Evolutionary conservation across 805 yeast genomes (phyloP), one percentile per base, ranked within the genome.

Genomic region (Pichia eremophila): DNA sequence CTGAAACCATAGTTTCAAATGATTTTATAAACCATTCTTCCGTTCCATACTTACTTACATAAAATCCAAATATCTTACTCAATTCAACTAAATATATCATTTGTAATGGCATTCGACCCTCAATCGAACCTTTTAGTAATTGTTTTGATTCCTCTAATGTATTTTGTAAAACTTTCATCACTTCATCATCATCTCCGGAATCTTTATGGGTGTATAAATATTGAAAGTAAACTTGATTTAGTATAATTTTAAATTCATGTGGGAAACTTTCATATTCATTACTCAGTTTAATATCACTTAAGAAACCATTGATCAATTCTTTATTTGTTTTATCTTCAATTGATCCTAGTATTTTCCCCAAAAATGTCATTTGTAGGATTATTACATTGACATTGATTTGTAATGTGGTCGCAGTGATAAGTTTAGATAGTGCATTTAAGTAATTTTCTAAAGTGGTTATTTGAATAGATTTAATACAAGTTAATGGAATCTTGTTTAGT

Each of bases 51-150:
- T 32, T 8, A 7, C 28, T n/a, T 7, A 34, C 48, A 25, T 46
- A 52, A 15, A 50, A 38, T 7, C 53, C 55, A 7, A 47, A 40
- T 34, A 44, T 38, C 31, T 50, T 48, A 27, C 51, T 47, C 27
- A 52, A 29, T 25, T 43, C 48, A 2, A 49, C 22, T 17, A 52
- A 28, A 35, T 47, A 46, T 14, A 34, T 46, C 12, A 46, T 42
- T 8, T 52, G 45, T 18, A 52, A 28, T 11, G 37, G 40, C 5
- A 28, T 36, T 3, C 42, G 19, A 17, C 17, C 19, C 2, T 17
- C 34, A 1, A 40, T 34, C 10, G 41, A 45, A 12, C 36, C 40
- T 3, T 37, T 17, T 7, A 48, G 22, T 7, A 41, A 14, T 15
- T 37, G 40, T 8, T 14, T 7, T 1, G 45, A n/a, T 8, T 48